Conservation (phyloP, 108 stramenopile genomes). For the Skeletonema potamos region DNA sequence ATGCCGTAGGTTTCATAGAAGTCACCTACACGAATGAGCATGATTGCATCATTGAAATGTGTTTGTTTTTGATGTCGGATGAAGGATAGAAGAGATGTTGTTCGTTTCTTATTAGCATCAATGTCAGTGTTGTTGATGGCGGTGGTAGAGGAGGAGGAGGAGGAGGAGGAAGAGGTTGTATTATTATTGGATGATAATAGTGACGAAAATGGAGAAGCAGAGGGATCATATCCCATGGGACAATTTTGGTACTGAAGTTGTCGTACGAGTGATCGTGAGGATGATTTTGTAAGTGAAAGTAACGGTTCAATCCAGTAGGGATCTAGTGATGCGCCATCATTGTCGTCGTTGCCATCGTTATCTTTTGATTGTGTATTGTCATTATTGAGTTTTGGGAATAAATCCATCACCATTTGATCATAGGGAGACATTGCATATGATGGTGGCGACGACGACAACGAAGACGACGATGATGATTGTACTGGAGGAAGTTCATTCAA, state of each 20-base stretch:
- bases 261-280: slow-evolving; percentile 55
- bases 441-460: too few relatives aligned
- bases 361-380: neutral
- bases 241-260: slow-evolving; percentile 63
- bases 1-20: slow-evolving; percentile 97
- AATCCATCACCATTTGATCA: slow-evolving; percentile 28
- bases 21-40: slow-evolving; percentile 91
- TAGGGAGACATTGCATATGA: slow-evolving; percentile 21
- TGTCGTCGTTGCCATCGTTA: neutral
- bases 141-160: too few relatives aligned
- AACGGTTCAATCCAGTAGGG: slow-evolving; percentile 71
- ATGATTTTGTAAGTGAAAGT: slow-evolving; percentile 55
- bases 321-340: slow-evolving; percentile 38
- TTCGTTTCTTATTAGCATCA: slow-evolving; percentile 5
- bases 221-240: slow-evolving; percentile 84
- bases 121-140: neutral
- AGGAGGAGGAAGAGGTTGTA: neutral
- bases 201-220: slow-evolving; percentile 32
- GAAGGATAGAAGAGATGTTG: slow-evolving; percentile 63
- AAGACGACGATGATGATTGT: neutral
- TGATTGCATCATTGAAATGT: slow-evolving; percentile 52
- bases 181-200: neutral
- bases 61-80: slow-evolving; percentile 63
- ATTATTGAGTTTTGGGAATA: slow-evolving; percentile 12
- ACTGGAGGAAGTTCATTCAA: neutral